phyloP scores from a whole-genome alignment of 148 eudicot genomes.

The Limonium bicolor region DNA sequence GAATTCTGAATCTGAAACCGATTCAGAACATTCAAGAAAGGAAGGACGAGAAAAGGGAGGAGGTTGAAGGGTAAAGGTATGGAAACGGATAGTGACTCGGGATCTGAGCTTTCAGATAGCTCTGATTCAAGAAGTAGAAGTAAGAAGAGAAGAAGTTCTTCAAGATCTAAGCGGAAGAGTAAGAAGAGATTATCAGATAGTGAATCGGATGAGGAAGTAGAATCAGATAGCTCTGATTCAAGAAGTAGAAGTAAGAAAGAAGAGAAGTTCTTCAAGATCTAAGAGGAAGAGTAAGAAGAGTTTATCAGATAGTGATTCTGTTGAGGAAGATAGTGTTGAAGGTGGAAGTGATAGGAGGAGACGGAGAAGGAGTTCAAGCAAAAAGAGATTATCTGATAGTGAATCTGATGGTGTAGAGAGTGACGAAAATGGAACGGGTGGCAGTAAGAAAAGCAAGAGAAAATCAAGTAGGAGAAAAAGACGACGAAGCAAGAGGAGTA shows the following conservation, averaged over 20 bases:
- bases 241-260: conserved; percentile 25
- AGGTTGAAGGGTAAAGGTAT: conserved; percentile 3
- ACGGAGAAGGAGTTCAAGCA: too few relatives aligned
- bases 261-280: conserved; percentile 20
- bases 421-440: conserved; percentile 30
- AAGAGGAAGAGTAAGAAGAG: conserved; percentile 25
- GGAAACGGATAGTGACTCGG: conserved; percentile 11
- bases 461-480: conserved; percentile 16
- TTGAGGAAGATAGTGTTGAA: too few relatives aligned
- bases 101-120: conserved; percentile 27
- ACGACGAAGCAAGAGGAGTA: conserved; percentile 19
- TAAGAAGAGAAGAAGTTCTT: conserved; percentile 18
- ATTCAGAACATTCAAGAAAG: conserved; percentile 12
- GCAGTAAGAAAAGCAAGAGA: conserved; percentile 23
- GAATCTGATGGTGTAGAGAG: conserved; percentile 15
- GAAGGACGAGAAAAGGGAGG: conserved; percentile 2
- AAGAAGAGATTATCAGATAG: conserved; percentile 14
- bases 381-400: conserved; percentile 21
- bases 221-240: conserved; percentile 22
- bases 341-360: too few relatives aligned
- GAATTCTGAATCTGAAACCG: conserved; percentile 7
- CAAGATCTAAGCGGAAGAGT: conserved; percentile 24
- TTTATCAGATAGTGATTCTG: conserved; percentile 14
- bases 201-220: conserved; percentile 22
- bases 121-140: conserved; percentile 22